phyloP scores from a whole-genome alignment of 768 basidiomycete species.

The Coprinopsis cinerea region DNA sequence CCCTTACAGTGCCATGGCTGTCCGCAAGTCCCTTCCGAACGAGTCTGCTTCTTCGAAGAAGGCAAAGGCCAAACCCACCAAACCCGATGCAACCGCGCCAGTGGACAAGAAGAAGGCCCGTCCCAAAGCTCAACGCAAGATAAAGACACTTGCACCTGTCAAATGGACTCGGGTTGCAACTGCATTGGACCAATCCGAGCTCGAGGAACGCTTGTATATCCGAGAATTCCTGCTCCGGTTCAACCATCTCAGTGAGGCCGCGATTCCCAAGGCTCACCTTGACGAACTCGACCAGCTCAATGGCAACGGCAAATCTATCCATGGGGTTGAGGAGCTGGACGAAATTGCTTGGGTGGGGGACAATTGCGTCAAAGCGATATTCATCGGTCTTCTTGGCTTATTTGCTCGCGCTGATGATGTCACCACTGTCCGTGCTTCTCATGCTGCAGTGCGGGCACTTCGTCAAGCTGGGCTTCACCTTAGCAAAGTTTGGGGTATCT shows the following conservation, averaged over 20 bases:
- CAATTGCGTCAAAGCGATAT: constrained; percentile 52
- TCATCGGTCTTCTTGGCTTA: constrained; percentile 51
- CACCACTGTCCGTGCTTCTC: constrained; percentile 22
- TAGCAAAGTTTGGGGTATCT: constrained; percentile 55
- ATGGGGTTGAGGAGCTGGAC: constrained; percentile 30
- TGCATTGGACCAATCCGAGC: constrained; percentile 37
- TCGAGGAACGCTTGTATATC: constrained; percentile 59
- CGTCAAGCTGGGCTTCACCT: constrained; percentile 49
- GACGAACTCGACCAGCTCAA: constrained; percentile 60
- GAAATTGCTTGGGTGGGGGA: constrained; percentile 61
- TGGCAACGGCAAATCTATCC: constrained; percentile 20
- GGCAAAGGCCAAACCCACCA: constrained; percentile 11
- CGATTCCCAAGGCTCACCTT: constrained; percentile 38
- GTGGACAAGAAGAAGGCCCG: constrained; percentile 6
- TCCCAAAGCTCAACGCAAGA: constrained; percentile 16
- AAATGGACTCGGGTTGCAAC: constrained; percentile 49
- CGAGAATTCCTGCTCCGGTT: constrained; percentile 74
- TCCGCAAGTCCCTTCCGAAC: constrained; percentile 11
- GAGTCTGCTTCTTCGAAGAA: constrained; percentile 9
- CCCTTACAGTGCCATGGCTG: constrained; percentile 12
- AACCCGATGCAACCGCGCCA: constrained; percentile 8
- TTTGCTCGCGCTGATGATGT: constrained; percentile 2
- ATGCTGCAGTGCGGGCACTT: constrained; percentile 45
- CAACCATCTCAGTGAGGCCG: constrained; percentile 39
- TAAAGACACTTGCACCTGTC: constrained; percentile 38